phyloP scores from a whole-genome alignment of 208 protist species.

The Trypanosoma brucei region DNA sequence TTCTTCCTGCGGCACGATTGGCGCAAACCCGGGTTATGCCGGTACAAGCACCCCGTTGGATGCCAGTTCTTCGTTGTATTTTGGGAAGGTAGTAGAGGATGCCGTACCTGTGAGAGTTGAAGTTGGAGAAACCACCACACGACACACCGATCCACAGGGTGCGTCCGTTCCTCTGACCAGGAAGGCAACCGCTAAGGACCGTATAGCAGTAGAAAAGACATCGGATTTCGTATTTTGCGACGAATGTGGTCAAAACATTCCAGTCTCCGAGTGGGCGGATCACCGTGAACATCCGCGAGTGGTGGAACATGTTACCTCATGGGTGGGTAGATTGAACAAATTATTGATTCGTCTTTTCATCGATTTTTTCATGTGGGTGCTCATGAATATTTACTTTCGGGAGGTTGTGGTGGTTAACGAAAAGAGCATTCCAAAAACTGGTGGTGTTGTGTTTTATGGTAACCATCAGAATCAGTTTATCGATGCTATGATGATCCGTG shows the following conservation, averaged over 20 bases:
- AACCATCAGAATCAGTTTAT: conserved; percentile 93
- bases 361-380: conserved; percentile 80
- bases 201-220: conserved; percentile 31
- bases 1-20: no score
- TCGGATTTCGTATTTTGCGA: conserved; percentile 48
- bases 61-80: no score
- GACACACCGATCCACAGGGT: background rate
- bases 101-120: background rate
- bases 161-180: background rate
- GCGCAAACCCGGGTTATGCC: no score
- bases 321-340: conserved; percentile 48
- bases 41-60: no score
- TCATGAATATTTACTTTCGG: conserved; percentile 90
- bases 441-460: conserved; percentile 91
- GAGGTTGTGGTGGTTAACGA: conserved; percentile 85
- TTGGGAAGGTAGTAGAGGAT: background rate
- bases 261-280: conserved; percentile 67
- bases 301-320: conserved; percentile 39
- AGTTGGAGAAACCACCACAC: background rate
- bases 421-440: conserved; percentile 86
- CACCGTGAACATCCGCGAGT: conserved; percentile 66
- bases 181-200: conserved; percentile 32
- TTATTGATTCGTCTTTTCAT: conserved; percentile 56
- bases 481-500: conserved; percentile 89
- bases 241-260: conserved; percentile 57